These are phyloP conservation scores for Geotrichum australiense DNA, from an alignment of 1,139 yeast species.

Conservation along the genomic window DNA sequence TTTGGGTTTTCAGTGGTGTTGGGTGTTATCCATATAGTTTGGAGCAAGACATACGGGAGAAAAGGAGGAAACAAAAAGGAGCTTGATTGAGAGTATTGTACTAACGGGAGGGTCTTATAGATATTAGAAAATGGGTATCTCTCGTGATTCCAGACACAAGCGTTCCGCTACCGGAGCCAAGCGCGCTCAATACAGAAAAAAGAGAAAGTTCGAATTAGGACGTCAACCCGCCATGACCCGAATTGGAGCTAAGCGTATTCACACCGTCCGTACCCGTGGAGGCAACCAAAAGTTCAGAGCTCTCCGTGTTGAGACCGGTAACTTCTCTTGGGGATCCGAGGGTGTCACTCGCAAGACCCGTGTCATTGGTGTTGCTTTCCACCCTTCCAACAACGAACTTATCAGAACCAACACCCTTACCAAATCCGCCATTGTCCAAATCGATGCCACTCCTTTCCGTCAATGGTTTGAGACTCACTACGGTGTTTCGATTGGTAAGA, in stretches of 20 bases:
- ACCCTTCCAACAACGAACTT: constrained; percentile 98
- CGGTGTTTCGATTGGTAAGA: constrained; percentile 91
- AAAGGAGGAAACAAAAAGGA: too few relatives aligned
- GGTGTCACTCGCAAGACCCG: constrained; percentile 98
- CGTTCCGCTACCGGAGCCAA: constrained; percentile 99
- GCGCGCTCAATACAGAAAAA: constrained; percentile 99
- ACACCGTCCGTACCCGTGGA: constrained; percentile 99
- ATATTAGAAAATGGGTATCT: constrained; percentile 98
- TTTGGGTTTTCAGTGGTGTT: too few relatives aligned
- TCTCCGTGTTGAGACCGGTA: constrained; percentile 97
- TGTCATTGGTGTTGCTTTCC: constrained; percentile 96
- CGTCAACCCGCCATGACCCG: constrained; percentile 99
- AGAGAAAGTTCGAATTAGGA: constrained; percentile 99
- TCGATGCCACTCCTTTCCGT: constrained; percentile 99
- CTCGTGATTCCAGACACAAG: constrained; percentile 99
- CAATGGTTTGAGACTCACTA: constrained; percentile 99
- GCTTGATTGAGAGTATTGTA: too few relatives aligned
- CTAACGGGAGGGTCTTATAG: too few relatives aligned
- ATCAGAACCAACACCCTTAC: constrained; percentile 99
- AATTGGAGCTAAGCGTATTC: constrained; percentile 98
- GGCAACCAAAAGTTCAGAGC: constrained; percentile 99
- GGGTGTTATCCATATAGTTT: too few relatives aligned
- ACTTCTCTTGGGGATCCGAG: constrained; percentile 99
- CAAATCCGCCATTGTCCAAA: constrained; percentile 97
- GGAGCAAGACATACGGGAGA: too few relatives aligned